phyloP scores from a whole-genome alignment of 495 filamentous ascomycete genomes.

The Aspergillus olivimuriae region DNA sequence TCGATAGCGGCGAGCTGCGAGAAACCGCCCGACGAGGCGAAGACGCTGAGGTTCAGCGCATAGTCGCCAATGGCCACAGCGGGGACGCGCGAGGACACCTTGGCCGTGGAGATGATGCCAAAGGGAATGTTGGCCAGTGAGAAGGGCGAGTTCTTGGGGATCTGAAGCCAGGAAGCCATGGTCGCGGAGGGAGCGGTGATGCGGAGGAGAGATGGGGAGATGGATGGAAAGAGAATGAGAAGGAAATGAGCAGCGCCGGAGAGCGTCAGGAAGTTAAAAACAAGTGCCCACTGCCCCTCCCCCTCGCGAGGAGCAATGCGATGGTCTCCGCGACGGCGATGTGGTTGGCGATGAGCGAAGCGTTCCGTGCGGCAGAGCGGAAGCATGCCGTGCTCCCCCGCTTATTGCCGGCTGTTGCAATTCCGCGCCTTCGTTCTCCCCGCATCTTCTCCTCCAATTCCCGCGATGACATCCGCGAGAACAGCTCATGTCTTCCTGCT shows the following conservation, averaged over 20 bases:
- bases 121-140: constrained; percentile 90
- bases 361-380: constrained; percentile 5
- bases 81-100: constrained; percentile 48
- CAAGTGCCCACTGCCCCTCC: too few species aligned
- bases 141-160: constrained; percentile 63
- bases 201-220: not conserved
- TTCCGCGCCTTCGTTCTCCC: constrained; percentile 3
- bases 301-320: too few species aligned
- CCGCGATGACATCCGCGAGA: not conserved
- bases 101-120: constrained; percentile 68
- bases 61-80: constrained; percentile 76
- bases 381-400: constrained; percentile 27
- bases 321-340: too few species aligned
- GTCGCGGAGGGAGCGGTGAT: constrained; percentile 6
- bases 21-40: constrained; percentile 56
- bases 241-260: not conserved
- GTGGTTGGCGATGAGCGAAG: not conserved
- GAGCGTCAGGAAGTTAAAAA: not conserved
- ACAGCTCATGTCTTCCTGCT: too few species aligned
- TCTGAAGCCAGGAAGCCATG: constrained; percentile 62
- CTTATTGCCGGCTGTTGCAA: constrained; percentile 17
- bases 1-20: constrained; percentile 51
- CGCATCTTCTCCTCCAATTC: constrained; percentile 5
- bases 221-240: not conserved
- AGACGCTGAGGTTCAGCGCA: constrained; percentile 67